Evolutionary conservation across 306 rosid genomes (phyloP).

Genomic region (Luffa aegyptiaca): DNA sequence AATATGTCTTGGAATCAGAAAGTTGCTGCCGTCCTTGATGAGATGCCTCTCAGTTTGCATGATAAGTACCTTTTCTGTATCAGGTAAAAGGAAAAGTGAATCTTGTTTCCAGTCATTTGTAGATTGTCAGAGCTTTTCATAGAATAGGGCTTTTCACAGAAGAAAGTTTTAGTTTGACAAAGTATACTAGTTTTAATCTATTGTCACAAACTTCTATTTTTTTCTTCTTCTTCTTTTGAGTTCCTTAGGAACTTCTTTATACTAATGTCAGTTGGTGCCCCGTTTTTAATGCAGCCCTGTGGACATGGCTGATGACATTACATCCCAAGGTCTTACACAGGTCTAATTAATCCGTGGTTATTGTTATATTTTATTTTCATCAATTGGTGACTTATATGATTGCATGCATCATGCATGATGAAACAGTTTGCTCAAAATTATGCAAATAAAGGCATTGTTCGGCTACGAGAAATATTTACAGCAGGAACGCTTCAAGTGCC

Average conservation of each 20-base stretch:
- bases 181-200: conserved; percentile 8
- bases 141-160: conserved; percentile 12
- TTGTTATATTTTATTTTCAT: conserved; percentile 9
- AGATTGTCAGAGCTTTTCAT: neutral
- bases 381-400: conserved; percentile 4
- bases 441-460: conserved; percentile 70
- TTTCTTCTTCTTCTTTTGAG: neutral
- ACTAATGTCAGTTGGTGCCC: conserved; percentile 10
- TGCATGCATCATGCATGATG: neutral
- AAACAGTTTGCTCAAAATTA: conserved; percentile 70
- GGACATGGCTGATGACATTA: conserved; percentile 74
- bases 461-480: conserved; percentile 77
- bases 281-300: conserved; percentile 61
- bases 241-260: neutral
- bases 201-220: neutral
- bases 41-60: conserved; percentile 60
- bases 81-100: conserved; percentile 34
- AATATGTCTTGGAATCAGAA: conserved; percentile 38
- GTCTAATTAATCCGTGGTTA: conserved; percentile 27
- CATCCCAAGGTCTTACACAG: conserved; percentile 79
- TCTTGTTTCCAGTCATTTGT: neutral
- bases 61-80: conserved; percentile 81
- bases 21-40: conserved; percentile 73
- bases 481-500: conserved; percentile 78
- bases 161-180: conserved; percentile 4